Base-by-base conservation (phyloP, 2,329 filamentous ascomycete species). In the Teratosphaeriaceae sp. region DNA sequence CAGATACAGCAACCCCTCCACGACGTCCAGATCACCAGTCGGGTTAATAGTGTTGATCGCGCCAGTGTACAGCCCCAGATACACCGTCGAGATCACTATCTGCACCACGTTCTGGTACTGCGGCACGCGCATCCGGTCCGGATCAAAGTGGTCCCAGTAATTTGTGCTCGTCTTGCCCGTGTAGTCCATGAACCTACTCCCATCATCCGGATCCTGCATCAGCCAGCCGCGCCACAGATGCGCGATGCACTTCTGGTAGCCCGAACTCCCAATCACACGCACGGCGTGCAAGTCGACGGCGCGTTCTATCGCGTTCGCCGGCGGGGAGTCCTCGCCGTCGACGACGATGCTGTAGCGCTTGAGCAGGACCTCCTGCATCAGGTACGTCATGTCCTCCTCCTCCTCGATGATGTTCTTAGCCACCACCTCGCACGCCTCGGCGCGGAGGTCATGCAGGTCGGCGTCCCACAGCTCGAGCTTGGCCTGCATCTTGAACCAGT, bases 171-270 rank as follows among this genome's bases (percentile, higher is more conserved):
- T 86, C 61, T 88, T 88, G 46, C 87, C 74, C 54, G 82, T 79
- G 71, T 94, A 98, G 59, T 89, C 83, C 42, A 96, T 76, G 61
- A 98, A 98, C 40, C 80, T 81, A n/a, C 82, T 80, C 0, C 90
- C 85, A 55, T 97, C 89, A 38, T 89, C 76, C 55, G 96, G 88
- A 53, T 96, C 88, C 63, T 98, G 92, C n/a, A 95, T 82, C 7
- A 97, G 73, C 92, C 92, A 98, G 18, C 92, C 92, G 48, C 81
- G 80, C 92, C 92, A 98, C 7, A 98, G 80, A 60, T 94, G 88
- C 49, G 76, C 79, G 57, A 97, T 88, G 61, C 90, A 97, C 68
- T 94, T 95, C 56, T 97, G 92, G 64, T 97, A 98, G 20, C 92
- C 90, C 0, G 87, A 88, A 1, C 85, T 90, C 2, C 88, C 88